Base-by-base conservation (phyloP, 2,329 filamentous ascomycete genomes). In the Epichloe brachyelytri region DNA sequence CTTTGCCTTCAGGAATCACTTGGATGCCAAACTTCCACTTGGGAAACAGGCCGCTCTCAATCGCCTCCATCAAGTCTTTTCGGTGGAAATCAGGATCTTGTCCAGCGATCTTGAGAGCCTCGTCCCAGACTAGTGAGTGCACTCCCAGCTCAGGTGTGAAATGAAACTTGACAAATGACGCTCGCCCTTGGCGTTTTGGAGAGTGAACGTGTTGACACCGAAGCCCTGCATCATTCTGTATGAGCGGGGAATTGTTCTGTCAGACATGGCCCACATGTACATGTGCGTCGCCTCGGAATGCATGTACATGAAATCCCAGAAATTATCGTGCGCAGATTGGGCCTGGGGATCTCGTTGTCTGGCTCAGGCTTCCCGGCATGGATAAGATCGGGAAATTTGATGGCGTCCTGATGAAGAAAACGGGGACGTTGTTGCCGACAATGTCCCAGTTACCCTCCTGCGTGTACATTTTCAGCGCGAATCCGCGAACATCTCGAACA, bases 141-240 rank as follows among this genome's bases (percentile, higher is more conserved):
- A 88, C 83, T 49, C 86, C 86, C 0, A 89, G 75, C 51, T 84
- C 79, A 0, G 86, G 85, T 0, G 79, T 88, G 60, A 78, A 89
- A 62, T 83, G 79, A 62, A 89, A 90, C 67, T 91, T 91, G 64
- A 87, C 83, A 57, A 88, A 51, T 78, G 73, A 1, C 82, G 75
- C 62, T 86, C 77, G 20, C 84, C 85, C 56, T 84, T 74, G 22
- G 74, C 76, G 54, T 88, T 88, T 54, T 74, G 71, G 2, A 89
- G 73, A 0, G 78, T 85, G 59, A 74, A 91, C 0, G 87, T 90
- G 66, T 91, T 89, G 58, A 91, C 86, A 50, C 86, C 86, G 52
- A 90, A 91, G 0, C 86, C 86, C 57, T 91, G 85, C 83, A 91
- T 89, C 85, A 89, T 89, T 22, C 86, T 80, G 67, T 76, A 89